Conservation (phyloP, 345 rosid species). For the Melaleuca alternifolia region DNA sequence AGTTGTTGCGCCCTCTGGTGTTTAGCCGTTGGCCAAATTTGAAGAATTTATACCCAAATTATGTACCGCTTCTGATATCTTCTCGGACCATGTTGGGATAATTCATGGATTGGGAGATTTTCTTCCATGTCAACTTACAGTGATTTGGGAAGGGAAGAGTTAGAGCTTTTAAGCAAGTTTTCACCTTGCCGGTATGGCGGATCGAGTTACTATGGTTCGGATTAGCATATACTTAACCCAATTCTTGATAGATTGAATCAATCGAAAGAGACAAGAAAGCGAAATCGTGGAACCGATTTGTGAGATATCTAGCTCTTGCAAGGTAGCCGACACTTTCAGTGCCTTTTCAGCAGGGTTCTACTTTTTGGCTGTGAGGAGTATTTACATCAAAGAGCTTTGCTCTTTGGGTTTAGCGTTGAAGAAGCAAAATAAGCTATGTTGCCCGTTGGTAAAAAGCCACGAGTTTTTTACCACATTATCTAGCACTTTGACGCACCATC, state of each 20-base stretch:
- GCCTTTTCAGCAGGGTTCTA: neutral
- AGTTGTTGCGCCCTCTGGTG: neutral
- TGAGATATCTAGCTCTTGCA: neutral
- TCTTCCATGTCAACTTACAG: neutral
- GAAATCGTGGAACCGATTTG: neutral
- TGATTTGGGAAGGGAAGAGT: neutral
- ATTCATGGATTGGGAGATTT: neutral
- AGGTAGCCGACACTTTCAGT: neutral
- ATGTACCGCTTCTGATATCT: neutral
- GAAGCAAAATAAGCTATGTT: neutral
- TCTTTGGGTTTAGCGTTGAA: neutral
- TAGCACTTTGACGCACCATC: neutral
- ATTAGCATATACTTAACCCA: neutral
- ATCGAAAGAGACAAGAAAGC: neutral
- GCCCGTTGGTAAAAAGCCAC: neutral
- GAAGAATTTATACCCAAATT: neutral
- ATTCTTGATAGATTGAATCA: neutral
- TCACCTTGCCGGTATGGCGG: neutral
- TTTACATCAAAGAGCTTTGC: neutral
- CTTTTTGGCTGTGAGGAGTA: neutral
- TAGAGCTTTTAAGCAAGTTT: neutral
- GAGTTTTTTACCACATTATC: neutral
- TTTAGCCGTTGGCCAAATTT: neutral
- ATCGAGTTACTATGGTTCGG: neutral
- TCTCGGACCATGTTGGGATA: neutral